phyloP scores from a whole-genome alignment of 2,329 filamentous ascomycete genomes.

The Aureobasidium leucospermi region DNA sequence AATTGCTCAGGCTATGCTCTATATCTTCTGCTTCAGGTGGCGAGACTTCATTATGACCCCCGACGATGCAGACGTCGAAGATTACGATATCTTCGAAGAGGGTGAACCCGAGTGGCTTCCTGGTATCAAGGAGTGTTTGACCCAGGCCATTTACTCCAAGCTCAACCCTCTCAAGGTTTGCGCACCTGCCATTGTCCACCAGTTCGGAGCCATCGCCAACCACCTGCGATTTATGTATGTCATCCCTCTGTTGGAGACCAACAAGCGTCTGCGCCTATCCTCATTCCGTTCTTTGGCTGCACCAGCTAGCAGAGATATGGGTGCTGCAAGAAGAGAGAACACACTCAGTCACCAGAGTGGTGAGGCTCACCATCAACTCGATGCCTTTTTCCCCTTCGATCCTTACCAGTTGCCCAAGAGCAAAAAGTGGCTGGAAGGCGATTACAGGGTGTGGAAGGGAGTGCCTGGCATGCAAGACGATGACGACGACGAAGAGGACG shows the following conservation, averaged over 20 bases:
- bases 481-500: constrained; percentile 44
- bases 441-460: constrained; percentile 75
- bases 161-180: constrained; percentile 95
- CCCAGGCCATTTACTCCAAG: constrained; percentile 72
- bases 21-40: constrained; percentile 98
- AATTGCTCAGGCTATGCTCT: constrained; percentile 79
- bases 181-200: constrained; percentile 78
- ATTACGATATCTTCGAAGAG: constrained; percentile 53
- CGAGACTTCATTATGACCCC: constrained; percentile 66
- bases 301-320: constrained; percentile 39
- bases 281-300: constrained; percentile 38
- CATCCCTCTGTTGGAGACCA: constrained; percentile 78
- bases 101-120: constrained; percentile 71
- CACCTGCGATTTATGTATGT: constrained; percentile 86
- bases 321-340: constrained; percentile 48
- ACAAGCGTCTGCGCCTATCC: constrained; percentile 77
- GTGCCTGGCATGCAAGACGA: constrained; percentile 57
- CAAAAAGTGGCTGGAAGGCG: constrained; percentile 76
- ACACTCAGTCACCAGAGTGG: constrained; percentile 49
- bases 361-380: constrained; percentile 75
- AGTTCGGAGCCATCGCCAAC: constrained; percentile 83
- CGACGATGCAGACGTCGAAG: constrained; percentile 28
- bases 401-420: constrained; percentile 87
- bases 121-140: constrained; percentile 65
- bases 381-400: constrained; percentile 95